A percentile compares a stretch with the other conserved stretches of the same genome.
Evolutionary conservation across 2,329 filamentous ascomycete species (phyloP).

Genomic region (Cladosporium sp.): DNA sequence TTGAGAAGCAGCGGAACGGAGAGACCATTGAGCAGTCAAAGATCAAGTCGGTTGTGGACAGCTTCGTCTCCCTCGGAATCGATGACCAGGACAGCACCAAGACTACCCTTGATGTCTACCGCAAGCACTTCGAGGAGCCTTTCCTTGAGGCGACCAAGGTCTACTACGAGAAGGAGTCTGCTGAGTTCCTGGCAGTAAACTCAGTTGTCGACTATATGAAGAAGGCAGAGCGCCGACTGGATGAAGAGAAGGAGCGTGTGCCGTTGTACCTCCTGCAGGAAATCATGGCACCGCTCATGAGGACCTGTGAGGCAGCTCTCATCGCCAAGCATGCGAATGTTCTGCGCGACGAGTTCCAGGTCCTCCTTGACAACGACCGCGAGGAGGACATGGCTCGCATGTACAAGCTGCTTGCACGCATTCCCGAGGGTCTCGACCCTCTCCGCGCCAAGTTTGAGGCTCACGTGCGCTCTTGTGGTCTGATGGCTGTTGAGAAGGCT

Average conservation of each 20-base stretch:
- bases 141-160: conserved; percentile 81
- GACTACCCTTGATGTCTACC: conserved; percentile 92
- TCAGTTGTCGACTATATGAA: conserved; percentile 99
- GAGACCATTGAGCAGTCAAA: conserved; percentile 97
- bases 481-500: conserved; percentile 87
- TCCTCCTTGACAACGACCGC: conserved; percentile 88
- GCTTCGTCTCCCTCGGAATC: conserved; percentile 88
- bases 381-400: conserved; percentile 95
- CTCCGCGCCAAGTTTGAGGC: conserved; percentile 84
- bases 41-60: conserved; percentile 96
- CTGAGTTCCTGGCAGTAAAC: conserved; percentile 93
- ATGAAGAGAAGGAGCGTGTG: conserved; percentile 93
- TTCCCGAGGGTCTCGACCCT: conserved; percentile 88
- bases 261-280: conserved; percentile 88
- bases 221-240: conserved; percentile 86
- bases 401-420: conserved; percentile 88
- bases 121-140: conserved; percentile 86
- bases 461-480: conserved; percentile 86
- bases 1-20: conserved; percentile 95
- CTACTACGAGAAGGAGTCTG: conserved; percentile 92
- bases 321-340: conserved; percentile 84
- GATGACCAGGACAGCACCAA: conserved; percentile 93
- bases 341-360: conserved; percentile 94
- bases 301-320: conserved; percentile 82
- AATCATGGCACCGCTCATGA: conserved; percentile 81